These are phyloP conservation scores for Globisporangium cylindrosporum DNA, from an alignment of 352 stramenopile species.

Conservation along the genomic window DNA sequence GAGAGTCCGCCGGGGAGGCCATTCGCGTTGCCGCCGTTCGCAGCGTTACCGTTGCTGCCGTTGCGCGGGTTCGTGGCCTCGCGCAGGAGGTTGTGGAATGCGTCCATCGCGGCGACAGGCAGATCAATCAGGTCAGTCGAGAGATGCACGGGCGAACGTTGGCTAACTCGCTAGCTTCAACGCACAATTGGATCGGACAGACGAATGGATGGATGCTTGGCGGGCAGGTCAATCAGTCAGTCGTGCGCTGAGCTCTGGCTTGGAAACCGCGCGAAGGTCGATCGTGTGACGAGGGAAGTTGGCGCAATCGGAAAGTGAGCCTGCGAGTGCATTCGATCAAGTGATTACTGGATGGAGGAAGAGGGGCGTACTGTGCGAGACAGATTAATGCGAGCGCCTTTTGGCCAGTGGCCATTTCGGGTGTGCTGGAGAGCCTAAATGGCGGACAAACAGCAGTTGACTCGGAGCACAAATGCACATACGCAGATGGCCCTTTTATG, in stretches of 20 bases:
- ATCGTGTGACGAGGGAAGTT: conserved; percentile 5
- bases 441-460: not conserved
- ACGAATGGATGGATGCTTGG: not conserved
- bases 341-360: conserved; percentile 13
- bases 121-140: not conserved
- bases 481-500: not conserved
- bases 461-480: not conserved
- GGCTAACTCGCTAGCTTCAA: conserved; percentile 6
- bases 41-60: conserved; percentile 17
- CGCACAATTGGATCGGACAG: not conserved
- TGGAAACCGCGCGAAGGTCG: not conserved
- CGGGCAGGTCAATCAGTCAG: not conserved
- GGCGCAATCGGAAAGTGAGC: conserved; percentile 17
- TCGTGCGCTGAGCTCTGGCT: not conserved
- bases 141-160: not conserved
- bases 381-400: not conserved
- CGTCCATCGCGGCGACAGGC: conserved; percentile 40
- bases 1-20: conserved; percentile 30
- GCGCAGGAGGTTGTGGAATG: conserved; percentile 75
- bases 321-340: not conserved
- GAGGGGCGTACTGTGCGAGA: not conserved
- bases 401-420: not conserved
- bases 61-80: conserved; percentile 62
- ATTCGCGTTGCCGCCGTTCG: conserved; percentile 19
- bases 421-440: not conserved